Conservation (phyloP, 1,284 basidiomycete species). For the Boletus sp. region DNA sequence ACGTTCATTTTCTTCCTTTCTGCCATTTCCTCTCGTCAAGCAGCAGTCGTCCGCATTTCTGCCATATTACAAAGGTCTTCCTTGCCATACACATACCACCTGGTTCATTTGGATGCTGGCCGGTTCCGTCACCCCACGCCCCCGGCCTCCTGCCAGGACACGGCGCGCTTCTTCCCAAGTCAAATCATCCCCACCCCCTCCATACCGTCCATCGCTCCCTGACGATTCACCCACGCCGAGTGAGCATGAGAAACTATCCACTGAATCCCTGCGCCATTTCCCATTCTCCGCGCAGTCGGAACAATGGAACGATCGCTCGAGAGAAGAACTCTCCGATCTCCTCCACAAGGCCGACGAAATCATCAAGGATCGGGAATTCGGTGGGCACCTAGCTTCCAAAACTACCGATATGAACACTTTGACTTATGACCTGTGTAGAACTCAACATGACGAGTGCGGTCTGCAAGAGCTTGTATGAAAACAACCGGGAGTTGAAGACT, state of each 20-base stretch:
- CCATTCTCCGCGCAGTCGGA: slow-evolving; percentile 31
- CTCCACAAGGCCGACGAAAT: slow-evolving; percentile 65
- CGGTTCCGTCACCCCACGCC: slow-evolving; percentile 45
- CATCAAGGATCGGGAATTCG: slow-evolving; percentile 72
- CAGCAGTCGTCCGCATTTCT: neutral
- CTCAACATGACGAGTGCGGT: slow-evolving; percentile 63
- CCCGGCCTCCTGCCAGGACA: slow-evolving; percentile 57
- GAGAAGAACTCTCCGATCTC: slow-evolving; percentile 65
- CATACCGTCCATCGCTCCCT: slow-evolving; percentile 39
- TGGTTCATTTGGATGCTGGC: slow-evolving; percentile 42
- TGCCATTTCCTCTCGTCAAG: neutral
- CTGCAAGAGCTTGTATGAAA: slow-evolving; percentile 65
- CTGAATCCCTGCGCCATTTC: slow-evolving; percentile 5
- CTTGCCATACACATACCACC: slow-evolving; percentile 10
- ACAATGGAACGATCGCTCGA: slow-evolving; percentile 59
- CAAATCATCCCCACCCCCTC: slow-evolving; percentile 50
- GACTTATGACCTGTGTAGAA: slow-evolving; percentile 42
- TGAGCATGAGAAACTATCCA: slow-evolving; percentile 13
- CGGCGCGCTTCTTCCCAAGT: slow-evolving; percentile 42
- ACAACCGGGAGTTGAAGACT: slow-evolving; percentile 61
- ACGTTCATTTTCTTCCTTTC: slow-evolving; percentile 7
- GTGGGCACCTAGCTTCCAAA: slow-evolving; percentile 39
- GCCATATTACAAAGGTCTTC: slow-evolving; percentile 3
- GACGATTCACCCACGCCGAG: slow-evolving; percentile 13
- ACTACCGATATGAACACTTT: slow-evolving; percentile 15